Conservation (phyloP, 305 asterid genomes). For the Rubia balearica region DNA sequence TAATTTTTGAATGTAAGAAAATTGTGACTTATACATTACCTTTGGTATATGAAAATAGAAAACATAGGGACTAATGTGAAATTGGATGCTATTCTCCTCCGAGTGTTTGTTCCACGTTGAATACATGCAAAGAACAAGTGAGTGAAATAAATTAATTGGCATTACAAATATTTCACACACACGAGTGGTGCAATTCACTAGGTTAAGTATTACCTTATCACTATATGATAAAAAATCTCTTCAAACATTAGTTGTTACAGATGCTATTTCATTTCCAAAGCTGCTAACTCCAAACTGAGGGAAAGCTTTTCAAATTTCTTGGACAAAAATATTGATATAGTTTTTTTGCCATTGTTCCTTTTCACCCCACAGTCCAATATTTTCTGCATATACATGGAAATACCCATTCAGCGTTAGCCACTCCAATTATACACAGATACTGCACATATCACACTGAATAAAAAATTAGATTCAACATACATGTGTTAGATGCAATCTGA, state of each 20-base stretch:
- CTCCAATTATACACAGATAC: constrained; percentile 5
- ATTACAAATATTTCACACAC: constrained; percentile 12
- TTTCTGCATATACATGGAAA: constrained; percentile 38
- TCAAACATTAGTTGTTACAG: too few relatives aligned
- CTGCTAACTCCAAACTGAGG: constrained; percentile 73
- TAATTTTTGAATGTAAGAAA: too few relatives aligned
- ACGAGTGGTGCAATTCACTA: constrained; percentile 8
- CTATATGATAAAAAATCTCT: too few relatives aligned
- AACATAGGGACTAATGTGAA: constrained; percentile 48
- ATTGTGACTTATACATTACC: constrained; percentile 23
- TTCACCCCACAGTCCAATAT: constrained; percentile 79
- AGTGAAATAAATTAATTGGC: constrained; percentile 17
- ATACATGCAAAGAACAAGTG: constrained; percentile 15
- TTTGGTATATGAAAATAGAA: constrained; percentile 72
- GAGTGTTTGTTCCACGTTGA: constrained; percentile 37
- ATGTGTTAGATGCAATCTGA: too few relatives aligned
- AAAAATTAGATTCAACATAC: neutral
- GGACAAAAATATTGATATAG: constrained; percentile 69
- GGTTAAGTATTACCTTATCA: too few relatives aligned
- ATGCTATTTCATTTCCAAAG: constrained; percentile 56
- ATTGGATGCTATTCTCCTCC: constrained; percentile 26
- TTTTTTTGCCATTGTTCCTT: constrained; percentile 53
- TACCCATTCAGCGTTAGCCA: neutral
- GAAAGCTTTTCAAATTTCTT: constrained; percentile 51
- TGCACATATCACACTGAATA: neutral